A percentile compares a stretch with the other conserved stretches of the same genome.
phyloP scores from a whole-genome alignment of 371 early-diverging fungal species.

The Haplosporangium sp. region DNA sequence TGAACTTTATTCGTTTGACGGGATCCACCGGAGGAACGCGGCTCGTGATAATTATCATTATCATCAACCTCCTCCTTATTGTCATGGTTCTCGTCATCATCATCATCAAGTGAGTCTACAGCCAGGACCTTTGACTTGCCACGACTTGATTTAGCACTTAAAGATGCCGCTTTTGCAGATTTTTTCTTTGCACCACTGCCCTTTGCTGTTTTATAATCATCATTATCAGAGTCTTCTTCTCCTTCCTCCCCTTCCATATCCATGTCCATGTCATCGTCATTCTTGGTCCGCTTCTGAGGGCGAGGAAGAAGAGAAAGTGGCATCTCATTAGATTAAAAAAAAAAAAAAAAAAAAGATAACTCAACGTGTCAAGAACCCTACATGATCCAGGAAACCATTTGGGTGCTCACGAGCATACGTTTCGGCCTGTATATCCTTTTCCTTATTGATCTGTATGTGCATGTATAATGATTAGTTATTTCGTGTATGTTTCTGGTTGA shows the following conservation, averaged over 20 bases:
- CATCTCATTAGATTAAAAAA: neutral
- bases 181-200: conserved; percentile 1
- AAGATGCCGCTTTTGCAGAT: neutral
- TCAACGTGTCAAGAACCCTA: neutral
- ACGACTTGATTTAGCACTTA: neutral
- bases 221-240: neutral
- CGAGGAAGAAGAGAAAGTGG: neutral
- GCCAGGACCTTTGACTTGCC: conserved; percentile 3
- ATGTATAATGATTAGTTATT: neutral
- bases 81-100: conserved; percentile 7
- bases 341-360: neutral
- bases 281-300: conserved; percentile 14
- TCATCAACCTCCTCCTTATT: neutral
- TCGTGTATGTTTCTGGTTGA: neutral
- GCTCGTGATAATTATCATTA: neutral
- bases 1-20: neutral
- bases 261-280: conserved; percentile 12
- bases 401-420: conserved; percentile 29
- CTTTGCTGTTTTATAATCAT: neutral
- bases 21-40: neutral
- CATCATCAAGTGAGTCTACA: conserved; percentile 32
- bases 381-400: conserved; percentile 32
- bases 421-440: conserved; percentile 37
- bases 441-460: conserved; percentile 38
- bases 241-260: conserved; percentile 9